Evolutionary conservation across 1,284 basidiomycete genomes (phyloP).

Genomic region (Boletellus deceptivus): DNA sequence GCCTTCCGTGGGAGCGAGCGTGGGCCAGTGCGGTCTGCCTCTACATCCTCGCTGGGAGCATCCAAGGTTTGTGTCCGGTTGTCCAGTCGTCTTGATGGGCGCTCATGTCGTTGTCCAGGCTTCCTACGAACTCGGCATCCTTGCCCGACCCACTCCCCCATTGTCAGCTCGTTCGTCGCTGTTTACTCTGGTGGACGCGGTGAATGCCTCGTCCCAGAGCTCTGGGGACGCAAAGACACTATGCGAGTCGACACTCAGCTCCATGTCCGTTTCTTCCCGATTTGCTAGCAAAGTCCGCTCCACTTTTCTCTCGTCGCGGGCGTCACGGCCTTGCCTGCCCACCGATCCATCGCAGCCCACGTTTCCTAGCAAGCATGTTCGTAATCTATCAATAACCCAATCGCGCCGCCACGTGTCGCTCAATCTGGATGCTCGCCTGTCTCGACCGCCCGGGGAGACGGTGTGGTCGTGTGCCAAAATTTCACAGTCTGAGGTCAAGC

Average conservation of each 20-base stretch:
- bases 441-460: slow-evolving; percentile 7
- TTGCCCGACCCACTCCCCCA: slow-evolving; percentile 8
- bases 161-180: slow-evolving; percentile 23
- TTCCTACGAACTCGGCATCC: slow-evolving; percentile 24
- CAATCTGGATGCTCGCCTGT: slow-evolving; percentile 2
- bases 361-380: slow-evolving; percentile 7
- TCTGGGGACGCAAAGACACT: slow-evolving; percentile 21
- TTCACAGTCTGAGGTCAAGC: slow-evolving; percentile 26
- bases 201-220: slow-evolving; percentile 1
- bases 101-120: slow-evolving; percentile 13
- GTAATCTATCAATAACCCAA: slow-evolving; percentile 12
- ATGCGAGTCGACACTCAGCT: slow-evolving; percentile 22
- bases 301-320: slow-evolving; percentile 4
- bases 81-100: neutral
- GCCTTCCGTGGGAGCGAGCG: slow-evolving; percentile 20
- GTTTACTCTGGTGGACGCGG: slow-evolving; percentile 26
- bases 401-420: slow-evolving; percentile 14
- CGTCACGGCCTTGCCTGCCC: slow-evolving; percentile 5
- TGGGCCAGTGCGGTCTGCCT: slow-evolving; percentile 6
- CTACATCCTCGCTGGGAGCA: slow-evolving; percentile 6
- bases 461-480: slow-evolving; percentile 35
- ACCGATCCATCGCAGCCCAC: slow-evolving; percentile 9
- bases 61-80: slow-evolving; percentile 20
- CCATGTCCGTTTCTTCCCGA: slow-evolving; percentile 22
- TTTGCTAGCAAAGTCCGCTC: slow-evolving; percentile 15